phyloP scores from a whole-genome alignment of 768 basidiomycete species.

The Kwoniella europaea region DNA sequence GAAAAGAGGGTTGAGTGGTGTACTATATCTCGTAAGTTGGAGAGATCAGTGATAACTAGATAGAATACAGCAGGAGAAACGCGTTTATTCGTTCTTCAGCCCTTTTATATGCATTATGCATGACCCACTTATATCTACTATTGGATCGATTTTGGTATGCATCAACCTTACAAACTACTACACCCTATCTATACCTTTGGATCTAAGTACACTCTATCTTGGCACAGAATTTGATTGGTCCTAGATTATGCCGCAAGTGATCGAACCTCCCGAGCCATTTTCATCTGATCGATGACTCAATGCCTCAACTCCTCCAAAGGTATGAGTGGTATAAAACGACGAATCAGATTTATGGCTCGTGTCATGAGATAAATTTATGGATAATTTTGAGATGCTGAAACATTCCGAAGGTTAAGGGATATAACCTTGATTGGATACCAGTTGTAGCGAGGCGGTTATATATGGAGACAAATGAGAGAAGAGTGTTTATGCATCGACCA shows the following conservation, averaged over 20 bases:
- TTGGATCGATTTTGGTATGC: not conserved
- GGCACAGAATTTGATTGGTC: constrained; percentile 2
- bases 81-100: not conserved
- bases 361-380: not conserved
- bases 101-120: not conserved
- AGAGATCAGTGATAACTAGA: too few species aligned
- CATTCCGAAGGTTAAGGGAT: not conserved
- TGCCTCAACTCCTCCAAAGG: not conserved
- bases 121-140: not conserved
- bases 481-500: too few species aligned
- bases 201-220: not conserved
- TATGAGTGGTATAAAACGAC: not conserved
- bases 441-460: too few species aligned
- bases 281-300: not conserved
- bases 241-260: constrained; percentile 14
- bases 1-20: not conserved
- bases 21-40: not conserved
- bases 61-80: not conserved
- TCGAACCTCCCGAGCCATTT: constrained; percentile 2
- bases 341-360: not conserved
- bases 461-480: too few species aligned
- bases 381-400: constrained; percentile 1
- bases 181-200: too few species aligned
- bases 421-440: too few species aligned
- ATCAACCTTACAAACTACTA: not conserved